Percentiles rank a stretch among this genome's conserved stretches.
Evolutionary conservation across 2,329 filamentous ascomycete genomes (phyloP).

Genomic region (Epicoccum nigrum): DNA sequence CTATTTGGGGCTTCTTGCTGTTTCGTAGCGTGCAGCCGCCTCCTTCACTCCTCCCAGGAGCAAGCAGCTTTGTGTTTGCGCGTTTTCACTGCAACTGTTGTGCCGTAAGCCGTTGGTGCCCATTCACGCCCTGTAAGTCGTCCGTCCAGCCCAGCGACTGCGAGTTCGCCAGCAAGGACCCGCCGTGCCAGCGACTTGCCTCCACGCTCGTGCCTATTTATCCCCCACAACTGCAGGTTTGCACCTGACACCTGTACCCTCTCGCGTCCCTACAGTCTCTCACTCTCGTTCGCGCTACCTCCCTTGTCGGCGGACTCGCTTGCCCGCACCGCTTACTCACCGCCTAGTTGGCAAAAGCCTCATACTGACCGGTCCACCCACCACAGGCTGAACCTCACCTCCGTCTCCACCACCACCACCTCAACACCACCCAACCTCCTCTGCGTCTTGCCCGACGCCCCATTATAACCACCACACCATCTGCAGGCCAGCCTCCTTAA

Average conservation of each 20-base stretch:
- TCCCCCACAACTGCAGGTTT: conserved; percentile 17
- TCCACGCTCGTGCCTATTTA: conserved; percentile 25
- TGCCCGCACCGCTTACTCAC: conserved; percentile 48
- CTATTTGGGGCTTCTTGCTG: conserved; percentile 34
- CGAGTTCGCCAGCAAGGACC: conserved; percentile 26
- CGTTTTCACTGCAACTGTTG: conserved; percentile 19
- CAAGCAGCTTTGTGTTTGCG: conserved; percentile 21
- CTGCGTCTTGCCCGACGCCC: conserved; percentile 29
- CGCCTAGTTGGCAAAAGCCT: conserved; percentile 51
- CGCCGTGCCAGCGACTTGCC: conserved; percentile 26
- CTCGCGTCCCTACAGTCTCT: conserved; percentile 15
- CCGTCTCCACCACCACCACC: conserved; percentile 24
- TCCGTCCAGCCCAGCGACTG: conserved; percentile 32
- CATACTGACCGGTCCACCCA: conserved; percentile 48
- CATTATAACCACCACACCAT: conserved; percentile 23
- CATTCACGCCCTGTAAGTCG: conserved; percentile 45
- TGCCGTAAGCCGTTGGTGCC: conserved; percentile 46
- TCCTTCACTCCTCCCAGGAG: conserved; percentile 23
- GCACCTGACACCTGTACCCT: background rate
- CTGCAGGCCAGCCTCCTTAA: conserved; percentile 42
- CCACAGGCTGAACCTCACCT: conserved; percentile 46
- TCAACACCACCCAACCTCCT: conserved; percentile 24
- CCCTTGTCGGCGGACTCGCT: conserved; percentile 25
- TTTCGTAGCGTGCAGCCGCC: conserved; percentile 40
- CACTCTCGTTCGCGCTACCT: conserved; percentile 20